Conservation (phyloP, 1,284 basidiomycete species). For the Heterobasidion irregulare region DNA sequence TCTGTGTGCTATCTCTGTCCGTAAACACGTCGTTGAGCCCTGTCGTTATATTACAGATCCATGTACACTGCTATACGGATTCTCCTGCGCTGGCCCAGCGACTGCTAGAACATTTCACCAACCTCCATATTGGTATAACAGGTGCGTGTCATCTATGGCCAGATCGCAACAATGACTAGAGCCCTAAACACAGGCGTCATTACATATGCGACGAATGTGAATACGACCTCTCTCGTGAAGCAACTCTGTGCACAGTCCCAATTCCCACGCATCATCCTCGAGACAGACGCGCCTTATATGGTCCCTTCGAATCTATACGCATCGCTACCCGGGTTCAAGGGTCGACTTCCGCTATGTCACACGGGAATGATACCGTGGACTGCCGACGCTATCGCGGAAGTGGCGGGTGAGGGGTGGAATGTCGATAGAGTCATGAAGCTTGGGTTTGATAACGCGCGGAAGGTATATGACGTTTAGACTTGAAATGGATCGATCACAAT, state of each 20-base stretch:
- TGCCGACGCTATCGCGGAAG: slow-evolving; percentile 58
- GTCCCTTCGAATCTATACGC: slow-evolving; percentile 64
- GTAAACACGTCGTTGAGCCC: not conserved
- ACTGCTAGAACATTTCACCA: slow-evolving; percentile 69
- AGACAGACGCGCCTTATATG: slow-evolving; percentile 84
- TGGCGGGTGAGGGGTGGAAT: slow-evolving; percentile 44
- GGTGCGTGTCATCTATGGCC: slow-evolving; percentile 25
- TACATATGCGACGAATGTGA: slow-evolving; percentile 62
- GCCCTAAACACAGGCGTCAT: slow-evolving; percentile 49
- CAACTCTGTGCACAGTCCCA: slow-evolving; percentile 30
- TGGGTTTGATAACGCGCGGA: slow-evolving; percentile 57
- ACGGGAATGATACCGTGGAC: slow-evolving; percentile 80
- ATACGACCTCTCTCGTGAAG: slow-evolving; percentile 55
- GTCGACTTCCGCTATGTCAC: slow-evolving; percentile 61
- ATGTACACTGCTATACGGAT: slow-evolving; percentile 79
- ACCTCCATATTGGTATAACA: slow-evolving; percentile 75
- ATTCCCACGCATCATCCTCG: slow-evolving; percentile 51
- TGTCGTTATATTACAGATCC: slow-evolving; percentile 40
- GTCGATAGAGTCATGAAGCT: slow-evolving; percentile 48
- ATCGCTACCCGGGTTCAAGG: slow-evolving; percentile 43
- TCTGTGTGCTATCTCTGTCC: not conserved
- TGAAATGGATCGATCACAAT: too few relatives aligned
- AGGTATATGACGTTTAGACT: slow-evolving; percentile 50
- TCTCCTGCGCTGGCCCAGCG: slow-evolving; percentile 60
- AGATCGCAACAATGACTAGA: too few relatives aligned